Percentiles rank a stretch among this genome's conserved stretches.
phyloP scores from a whole-genome alignment of 1,284 basidiomycete genomes.

The Jaminaea rosea region DNA sequence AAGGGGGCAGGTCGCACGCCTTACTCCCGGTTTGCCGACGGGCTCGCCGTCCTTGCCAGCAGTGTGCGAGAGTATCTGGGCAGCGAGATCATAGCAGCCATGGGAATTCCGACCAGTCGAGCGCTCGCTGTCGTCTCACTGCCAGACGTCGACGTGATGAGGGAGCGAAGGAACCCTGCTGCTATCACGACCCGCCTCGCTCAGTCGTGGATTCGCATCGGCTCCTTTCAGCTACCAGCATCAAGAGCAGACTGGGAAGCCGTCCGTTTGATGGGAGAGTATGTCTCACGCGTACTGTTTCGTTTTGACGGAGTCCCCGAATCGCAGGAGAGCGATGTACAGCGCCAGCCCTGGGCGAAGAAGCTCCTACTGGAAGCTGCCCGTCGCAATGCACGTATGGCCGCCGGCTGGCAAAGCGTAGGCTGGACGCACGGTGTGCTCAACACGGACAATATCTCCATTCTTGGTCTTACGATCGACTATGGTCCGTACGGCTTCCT shows the following conservation, averaged over 20 bases:
- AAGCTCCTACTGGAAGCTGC: conserved; percentile 51
- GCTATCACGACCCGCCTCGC: conserved; percentile 75
- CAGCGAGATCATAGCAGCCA: conserved; percentile 67
- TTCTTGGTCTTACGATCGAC: conserved; percentile 84
- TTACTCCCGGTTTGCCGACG: conserved; percentile 82
- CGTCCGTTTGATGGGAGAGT: conserved; percentile 55
- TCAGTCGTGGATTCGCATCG: conserved; percentile 83
- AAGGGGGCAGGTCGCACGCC: conserved; percentile 91
- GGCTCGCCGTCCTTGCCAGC: conserved; percentile 80
- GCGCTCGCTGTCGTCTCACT: conserved; percentile 72
- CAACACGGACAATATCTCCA: conserved; percentile 72
- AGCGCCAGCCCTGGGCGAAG: conserved; percentile 20
- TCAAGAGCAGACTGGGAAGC: conserved; percentile 50
- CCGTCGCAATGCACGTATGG: conserved; percentile 75
- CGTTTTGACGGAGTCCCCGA: conserved; percentile 24
- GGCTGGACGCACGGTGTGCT: conserved; percentile 59
- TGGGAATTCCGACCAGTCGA: conserved; percentile 79
- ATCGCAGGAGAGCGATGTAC: conserved; percentile 1
- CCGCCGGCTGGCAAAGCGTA: conserved; percentile 74
- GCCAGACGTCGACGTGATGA: conserved; percentile 63
- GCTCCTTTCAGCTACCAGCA: conserved; percentile 81
- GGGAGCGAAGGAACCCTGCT: conserved; percentile 71
- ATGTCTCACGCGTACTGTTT: conserved; percentile 61
- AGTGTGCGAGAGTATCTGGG: conserved; percentile 72
- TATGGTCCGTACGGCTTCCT: conserved; percentile 77